Conservation (phyloP, 495 filamentous ascomycete genomes). For the Talaromyces adpressus region DNA sequence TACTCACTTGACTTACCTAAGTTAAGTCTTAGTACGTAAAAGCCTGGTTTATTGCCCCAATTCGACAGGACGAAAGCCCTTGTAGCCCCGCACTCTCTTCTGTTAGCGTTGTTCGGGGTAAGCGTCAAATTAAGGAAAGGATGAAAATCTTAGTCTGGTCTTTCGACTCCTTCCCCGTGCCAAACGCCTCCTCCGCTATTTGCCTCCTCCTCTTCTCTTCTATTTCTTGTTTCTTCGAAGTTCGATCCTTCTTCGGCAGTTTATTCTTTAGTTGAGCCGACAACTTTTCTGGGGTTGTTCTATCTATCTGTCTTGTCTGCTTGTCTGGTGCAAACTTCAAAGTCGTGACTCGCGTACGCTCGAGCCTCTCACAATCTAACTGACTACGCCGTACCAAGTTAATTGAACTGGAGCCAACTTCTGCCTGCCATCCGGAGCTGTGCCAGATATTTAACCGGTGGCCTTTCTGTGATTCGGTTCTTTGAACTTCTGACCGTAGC, state of each 20-base stretch:
- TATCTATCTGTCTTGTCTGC: too few species aligned
- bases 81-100: not conserved
- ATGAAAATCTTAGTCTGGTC: not conserved
- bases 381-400: not conserved
- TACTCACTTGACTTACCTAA: too few species aligned
- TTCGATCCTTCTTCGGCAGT: not conserved
- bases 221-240: not conserved
- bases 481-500: not conserved
- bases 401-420: not conserved
- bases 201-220: not conserved
- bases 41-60: too few species aligned
- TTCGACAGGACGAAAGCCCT: not conserved
- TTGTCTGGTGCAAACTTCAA: not conserved
- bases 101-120: not conserved
- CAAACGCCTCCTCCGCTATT: not conserved
- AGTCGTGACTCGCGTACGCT: not conserved
- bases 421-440: not conserved
- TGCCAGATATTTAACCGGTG: not conserved
- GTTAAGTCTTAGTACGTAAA: too few species aligned
- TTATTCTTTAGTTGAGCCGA: not conserved
- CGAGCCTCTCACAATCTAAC: not conserved
- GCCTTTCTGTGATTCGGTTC: not conserved
- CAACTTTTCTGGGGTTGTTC: not conserved
- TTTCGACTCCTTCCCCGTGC: not conserved
- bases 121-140: not conserved